Evolutionary conservation across 768 basidiomycete genomes (phyloP), one percentile per base, ranked within the genome.

Genomic region (Leccinum incarnatum): DNA sequence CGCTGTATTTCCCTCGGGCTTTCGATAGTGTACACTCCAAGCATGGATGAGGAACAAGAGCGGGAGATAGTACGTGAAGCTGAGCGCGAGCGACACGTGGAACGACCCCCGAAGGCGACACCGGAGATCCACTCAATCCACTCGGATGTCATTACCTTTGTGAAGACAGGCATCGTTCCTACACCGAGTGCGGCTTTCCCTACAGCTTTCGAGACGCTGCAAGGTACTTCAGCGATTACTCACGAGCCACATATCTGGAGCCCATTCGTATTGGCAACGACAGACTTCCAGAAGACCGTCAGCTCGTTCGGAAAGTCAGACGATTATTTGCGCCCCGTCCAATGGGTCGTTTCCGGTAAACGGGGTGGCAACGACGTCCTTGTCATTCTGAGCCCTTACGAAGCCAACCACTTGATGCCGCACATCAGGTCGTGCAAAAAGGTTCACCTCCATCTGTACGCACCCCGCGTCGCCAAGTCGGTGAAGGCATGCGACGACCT

Each of bases 21-120:
- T 47, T 47, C 46, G n/a, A 23, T 12, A 10, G 11, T 23, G 10
- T 2, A 17, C 10, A 9, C 10, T 23, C 21, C 21, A 11, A 62
- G 55, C 30, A 61, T 78, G 61, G 74, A 75, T 30, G 79, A 81
- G 57, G 80, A 81, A 54, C 79, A 80, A 56, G 80, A 81, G 61
- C 67, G 79, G 34, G 79, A 81, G 56, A 69, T 81, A 6, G 62
- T 61, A 2, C 77, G 76, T 37, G 78, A 81, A 59, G 23, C 47
- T 23, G 47, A 48, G 23, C 47, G 47, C 23, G 47, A 48, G 14
- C 47, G 23, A 48, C 47, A 48, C 21, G 47, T 48, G 12, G 47
- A 48, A 25, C 47, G 47, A 15, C 47, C 23, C 23, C 47, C 47
- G 15, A 48, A 3, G 47, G 14, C 14, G 4, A 7, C 14, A 17